Base-by-base conservation (phyloP, 345 rosid species). In the Boechera retrofracta region DNA sequence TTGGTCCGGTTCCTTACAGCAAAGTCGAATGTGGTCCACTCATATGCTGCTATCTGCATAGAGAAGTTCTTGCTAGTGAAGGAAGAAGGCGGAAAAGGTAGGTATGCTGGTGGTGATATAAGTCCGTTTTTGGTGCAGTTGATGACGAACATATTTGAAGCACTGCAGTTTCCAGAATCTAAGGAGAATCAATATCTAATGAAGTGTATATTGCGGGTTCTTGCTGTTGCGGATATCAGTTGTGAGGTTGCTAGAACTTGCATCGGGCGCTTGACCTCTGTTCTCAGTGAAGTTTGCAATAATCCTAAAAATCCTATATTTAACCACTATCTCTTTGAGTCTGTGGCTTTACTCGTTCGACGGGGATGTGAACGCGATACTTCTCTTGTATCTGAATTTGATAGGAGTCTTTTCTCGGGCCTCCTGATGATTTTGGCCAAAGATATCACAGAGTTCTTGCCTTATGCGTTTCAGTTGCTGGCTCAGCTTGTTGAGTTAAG, bases 181-280 rank as follows among this genome's bases (percentile, higher is more conserved):
- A 93, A 87, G 87, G 97, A 91, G 85, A 94, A 94, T 76, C 98
- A 92, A 7, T 94, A 91, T 66, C 67, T 90, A 16, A 91, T 91
- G 98, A 94, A 91, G 81, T 89, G 97, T 83, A 89, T 94, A 75
- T 87, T 91, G 96, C 88, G 98, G 26, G 90, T 92, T 66, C 88
- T 94, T 63, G 89, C 92, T 32, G 84, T 89, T 62, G 94, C 94
- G 10, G 94, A 90, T 31, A 86, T 91, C 80, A 77, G 90, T n/a
- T 35, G 69, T 60, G 91, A 86, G 36, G 84, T 91, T 71, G 98
- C 95, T 24, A 91, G 79, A 41, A 89, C 87, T 79, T 91, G 94
- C 81, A 91, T 90, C 74, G 71, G 81, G 72, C 87, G 89, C 11
- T 82, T 94, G 85, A 91, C 94, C 2, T 67, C 83, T 26, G 62